Evolutionary conservation across 371 early-diverging fungal species (phyloP).

Genomic region (Rhizomucor pusillus): DNA sequence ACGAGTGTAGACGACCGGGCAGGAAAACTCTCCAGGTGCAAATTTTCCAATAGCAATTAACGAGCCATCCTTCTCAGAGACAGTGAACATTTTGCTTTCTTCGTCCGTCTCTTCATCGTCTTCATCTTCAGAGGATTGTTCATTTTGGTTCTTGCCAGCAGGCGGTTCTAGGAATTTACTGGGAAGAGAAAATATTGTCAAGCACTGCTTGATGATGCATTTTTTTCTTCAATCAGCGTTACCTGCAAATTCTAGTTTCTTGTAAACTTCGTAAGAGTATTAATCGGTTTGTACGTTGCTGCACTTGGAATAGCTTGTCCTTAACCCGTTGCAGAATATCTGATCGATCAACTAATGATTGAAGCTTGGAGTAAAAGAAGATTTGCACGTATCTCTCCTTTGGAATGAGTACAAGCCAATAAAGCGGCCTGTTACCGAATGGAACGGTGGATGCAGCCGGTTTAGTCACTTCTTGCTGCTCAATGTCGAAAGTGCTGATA

Average conservation of each 20-base stretch:
- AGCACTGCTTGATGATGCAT: no score
- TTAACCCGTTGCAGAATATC: constrained; percentile 52
- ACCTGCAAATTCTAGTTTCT: constrained; percentile 70
- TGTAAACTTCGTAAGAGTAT: constrained; percentile 63
- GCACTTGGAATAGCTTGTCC: constrained; percentile 49
- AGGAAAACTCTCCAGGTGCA: constrained; percentile 68
- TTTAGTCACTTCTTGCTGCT: constrained; percentile 6
- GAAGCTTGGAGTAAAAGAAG: constrained; percentile 66
- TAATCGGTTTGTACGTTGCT: constrained; percentile 68
- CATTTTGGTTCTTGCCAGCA: constrained; percentile 19
- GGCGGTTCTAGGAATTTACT: constrained; percentile 68
- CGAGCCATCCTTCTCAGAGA: constrained; percentile 4
- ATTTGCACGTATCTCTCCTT: constrained; percentile 55
- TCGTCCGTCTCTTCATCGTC: constrained; percentile 38
- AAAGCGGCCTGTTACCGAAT: constrained; percentile 31
- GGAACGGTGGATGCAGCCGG: neutral
- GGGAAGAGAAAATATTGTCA: no score
- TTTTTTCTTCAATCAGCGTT: neutral
- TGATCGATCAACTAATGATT: constrained; percentile 38
- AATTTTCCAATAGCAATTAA: constrained; percentile 23
- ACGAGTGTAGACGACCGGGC: constrained; percentile 62
- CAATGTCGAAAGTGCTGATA: constrained; percentile 23
- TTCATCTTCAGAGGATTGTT: constrained; percentile 18
- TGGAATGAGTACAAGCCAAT: constrained; percentile 69
- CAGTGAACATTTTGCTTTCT: constrained; percentile 7